phyloP scores from a whole-genome alignment of 441 rosid species.

The Gossypium gossypioides region DNA sequence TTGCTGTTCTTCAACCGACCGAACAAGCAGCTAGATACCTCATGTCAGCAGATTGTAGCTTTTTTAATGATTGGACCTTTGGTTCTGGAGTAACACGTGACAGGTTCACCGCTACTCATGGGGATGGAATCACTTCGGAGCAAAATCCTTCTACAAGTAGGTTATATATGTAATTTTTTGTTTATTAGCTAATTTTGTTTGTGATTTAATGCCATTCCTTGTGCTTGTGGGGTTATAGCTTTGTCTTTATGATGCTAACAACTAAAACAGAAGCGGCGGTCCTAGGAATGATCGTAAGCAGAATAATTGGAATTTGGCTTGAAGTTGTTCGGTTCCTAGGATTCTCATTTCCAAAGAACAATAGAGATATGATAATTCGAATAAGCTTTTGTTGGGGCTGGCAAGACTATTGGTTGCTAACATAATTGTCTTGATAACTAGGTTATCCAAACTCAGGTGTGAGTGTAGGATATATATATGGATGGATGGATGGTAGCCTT shows the following conservation, averaged over 20 bases:
- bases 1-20: constrained; percentile 76
- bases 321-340: background rate
- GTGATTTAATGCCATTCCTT: constrained; percentile 3
- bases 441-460: background rate
- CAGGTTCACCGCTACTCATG: constrained; percentile 19
- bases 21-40: constrained; percentile 76
- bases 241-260: background rate
- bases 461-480: background rate
- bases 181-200: background rate
- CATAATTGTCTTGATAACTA: too few species aligned
- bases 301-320: background rate
- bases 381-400: background rate
- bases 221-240: background rate
- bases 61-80: constrained; percentile 72
- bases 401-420: background rate
- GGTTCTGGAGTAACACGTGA: constrained; percentile 41
- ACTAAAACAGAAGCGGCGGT: background rate
- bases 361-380: background rate
- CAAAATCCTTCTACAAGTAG: constrained; percentile 35
- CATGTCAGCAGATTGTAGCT: constrained; percentile 85
- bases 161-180: constrained; percentile 16
- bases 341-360: background rate
- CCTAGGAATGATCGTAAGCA: background rate
- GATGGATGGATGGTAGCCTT: too few species aligned
- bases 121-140: constrained; percentile 22